These are phyloP conservation scores for Selaginella tamariscina DNA, from an alignment of 75 land plant genomes.

Conservation along the genomic window DNA sequence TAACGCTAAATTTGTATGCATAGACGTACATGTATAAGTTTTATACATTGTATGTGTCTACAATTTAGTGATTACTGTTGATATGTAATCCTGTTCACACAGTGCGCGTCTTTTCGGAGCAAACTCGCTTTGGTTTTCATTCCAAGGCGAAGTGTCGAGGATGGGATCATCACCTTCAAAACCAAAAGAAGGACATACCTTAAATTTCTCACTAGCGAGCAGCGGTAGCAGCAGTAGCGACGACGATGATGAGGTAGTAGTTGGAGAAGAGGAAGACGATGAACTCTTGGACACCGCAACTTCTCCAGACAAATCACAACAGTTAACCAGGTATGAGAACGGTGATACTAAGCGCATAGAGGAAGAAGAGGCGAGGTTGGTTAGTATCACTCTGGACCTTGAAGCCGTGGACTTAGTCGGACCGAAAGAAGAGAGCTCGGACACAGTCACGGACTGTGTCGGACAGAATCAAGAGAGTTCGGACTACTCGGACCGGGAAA, in stretches of 20 bases:
- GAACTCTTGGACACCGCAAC: conserved; percentile 48
- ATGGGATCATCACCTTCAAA: not conserved
- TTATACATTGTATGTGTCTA: too few relatives aligned
- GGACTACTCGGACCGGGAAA: too few relatives aligned
- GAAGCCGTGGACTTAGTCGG: not conserved
- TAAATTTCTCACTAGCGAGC: not conserved
- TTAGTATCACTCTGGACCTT: not conserved
- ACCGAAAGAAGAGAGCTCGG: too few relatives aligned
- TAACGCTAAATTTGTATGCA: too few relatives aligned
- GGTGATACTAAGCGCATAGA: too few relatives aligned
- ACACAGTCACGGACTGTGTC: too few relatives aligned
- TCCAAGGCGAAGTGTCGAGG: not conserved
- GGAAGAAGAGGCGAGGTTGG: not conserved
- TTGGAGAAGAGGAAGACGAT: conserved; percentile 43
- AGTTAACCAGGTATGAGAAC: not conserved
- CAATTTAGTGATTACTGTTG: not conserved
- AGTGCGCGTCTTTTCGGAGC: not conserved
- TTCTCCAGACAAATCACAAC: conserved; percentile 14
- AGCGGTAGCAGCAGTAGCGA: conserved; percentile 2
- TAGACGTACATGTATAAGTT: too few relatives aligned
- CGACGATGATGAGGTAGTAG: conserved; percentile 33
- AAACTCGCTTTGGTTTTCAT: conserved; percentile 12
- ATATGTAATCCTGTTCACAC: not conserved
- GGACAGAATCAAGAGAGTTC: too few relatives aligned
- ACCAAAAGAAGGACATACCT: not conserved